phyloP scores from a whole-genome alignment of 495 filamentous ascomycete species.

The Penicillium antarcticum region DNA sequence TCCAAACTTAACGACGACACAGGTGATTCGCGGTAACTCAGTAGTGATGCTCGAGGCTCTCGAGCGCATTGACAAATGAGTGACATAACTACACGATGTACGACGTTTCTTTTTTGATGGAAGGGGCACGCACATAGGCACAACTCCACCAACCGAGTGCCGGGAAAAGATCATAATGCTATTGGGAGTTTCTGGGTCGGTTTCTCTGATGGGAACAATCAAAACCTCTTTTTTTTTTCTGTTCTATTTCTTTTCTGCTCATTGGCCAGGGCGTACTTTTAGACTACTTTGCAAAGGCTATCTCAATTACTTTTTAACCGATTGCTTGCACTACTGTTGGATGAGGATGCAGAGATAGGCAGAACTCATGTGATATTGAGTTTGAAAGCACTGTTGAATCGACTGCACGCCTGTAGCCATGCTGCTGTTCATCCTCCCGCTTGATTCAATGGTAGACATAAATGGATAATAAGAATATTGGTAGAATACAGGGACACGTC shows the following conservation, averaged over 20 bases:
- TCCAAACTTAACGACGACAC: constrained; percentile 5
- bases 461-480: constrained; percentile 5
- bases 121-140: constrained; percentile 16
- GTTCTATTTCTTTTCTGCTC: constrained; percentile 13
- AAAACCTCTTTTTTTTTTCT: constrained; percentile 32
- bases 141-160: constrained; percentile 11
- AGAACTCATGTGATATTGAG: constrained; percentile 12
- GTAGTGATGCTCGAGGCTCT: constrained; percentile 90
- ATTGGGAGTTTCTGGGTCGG: constrained; percentile 42
- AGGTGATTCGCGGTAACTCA: constrained; percentile 88
- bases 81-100: constrained; percentile 10
- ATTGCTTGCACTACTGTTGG: not conserved
- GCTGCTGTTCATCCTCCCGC: constrained; percentile 1
- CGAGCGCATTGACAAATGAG: constrained; percentile 56
- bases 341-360: not conserved
- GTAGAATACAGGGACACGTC: constrained; percentile 21
- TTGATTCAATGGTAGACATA: not conserved
- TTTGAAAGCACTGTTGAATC: constrained; percentile 4
- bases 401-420: constrained; percentile 16
- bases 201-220: constrained; percentile 39
- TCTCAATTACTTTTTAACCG: not conserved
- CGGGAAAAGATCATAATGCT: constrained; percentile 27
- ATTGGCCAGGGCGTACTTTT: not conserved
- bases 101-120: constrained; percentile 19
- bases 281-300: constrained; percentile 2